Conservation (phyloP, 2,329 filamentous ascomycete species). For the Penicillium sp. region DNA sequence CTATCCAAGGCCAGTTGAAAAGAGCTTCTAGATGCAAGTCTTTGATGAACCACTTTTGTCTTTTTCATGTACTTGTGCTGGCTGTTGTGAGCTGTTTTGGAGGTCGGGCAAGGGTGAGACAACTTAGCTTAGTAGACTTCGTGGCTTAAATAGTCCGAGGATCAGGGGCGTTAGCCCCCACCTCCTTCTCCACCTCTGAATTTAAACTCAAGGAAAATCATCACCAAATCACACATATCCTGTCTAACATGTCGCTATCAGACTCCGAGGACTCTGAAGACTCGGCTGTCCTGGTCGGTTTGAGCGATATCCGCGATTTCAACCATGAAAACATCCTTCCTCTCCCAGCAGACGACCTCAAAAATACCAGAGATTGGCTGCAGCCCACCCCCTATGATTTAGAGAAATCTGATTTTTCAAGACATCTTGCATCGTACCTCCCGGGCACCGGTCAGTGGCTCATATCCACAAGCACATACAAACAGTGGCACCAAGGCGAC, state of each 20-base stretch:
- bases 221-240: not conserved
- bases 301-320: conserved; percentile 5
- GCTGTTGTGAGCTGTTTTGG: no score
- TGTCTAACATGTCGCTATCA: not conserved
- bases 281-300: not conserved
- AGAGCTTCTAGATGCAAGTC: no score
- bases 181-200: not conserved
- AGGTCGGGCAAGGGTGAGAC: no score
- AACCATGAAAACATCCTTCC: conserved; percentile 9
- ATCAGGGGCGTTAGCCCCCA: not conserved
- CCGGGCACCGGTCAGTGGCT: conserved; percentile 2
- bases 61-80: no score
- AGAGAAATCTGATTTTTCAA: conserved; percentile 6
- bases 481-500: conserved; percentile 16
- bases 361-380: conserved; percentile 3
- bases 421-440: conserved; percentile 5
- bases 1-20: no score
- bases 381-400: conserved; percentile 10
- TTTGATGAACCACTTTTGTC: no score
- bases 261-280: conserved; percentile 1
- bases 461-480: conserved; percentile 6
- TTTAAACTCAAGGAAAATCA: not conserved
- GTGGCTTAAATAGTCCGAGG: not conserved
- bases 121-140: no score
- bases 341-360: not conserved